Evolutionary conservation across 768 basidiomycete genomes (phyloP).

Genomic region (Naganishia antarctica): DNA sequence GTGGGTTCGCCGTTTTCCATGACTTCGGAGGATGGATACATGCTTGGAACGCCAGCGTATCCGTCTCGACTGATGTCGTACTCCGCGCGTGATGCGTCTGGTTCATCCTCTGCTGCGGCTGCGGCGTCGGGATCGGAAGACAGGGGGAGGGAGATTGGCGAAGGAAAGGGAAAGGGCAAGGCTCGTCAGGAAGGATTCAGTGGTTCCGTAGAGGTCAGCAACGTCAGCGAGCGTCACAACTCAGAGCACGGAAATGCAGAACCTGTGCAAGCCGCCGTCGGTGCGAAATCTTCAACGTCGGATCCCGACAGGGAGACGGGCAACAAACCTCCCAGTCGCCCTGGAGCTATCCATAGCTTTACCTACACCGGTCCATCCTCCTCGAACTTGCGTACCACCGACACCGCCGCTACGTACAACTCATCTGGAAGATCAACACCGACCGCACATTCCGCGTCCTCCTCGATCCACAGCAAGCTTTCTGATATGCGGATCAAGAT

Average conservation of each 20-base stretch:
- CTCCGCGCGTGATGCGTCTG: background rate
- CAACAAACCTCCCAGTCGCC: background rate
- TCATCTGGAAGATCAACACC: conserved; percentile 9
- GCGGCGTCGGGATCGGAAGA: no score
- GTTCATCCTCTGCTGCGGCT: background rate
- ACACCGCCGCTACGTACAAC: background rate
- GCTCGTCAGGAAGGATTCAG: background rate
- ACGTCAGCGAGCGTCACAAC: no score
- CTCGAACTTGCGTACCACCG: background rate
- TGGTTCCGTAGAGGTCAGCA: background rate
- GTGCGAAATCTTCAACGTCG: no score
- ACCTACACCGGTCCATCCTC: background rate
- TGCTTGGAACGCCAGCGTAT: background rate
- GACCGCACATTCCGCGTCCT: background rate
- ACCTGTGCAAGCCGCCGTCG: no score
- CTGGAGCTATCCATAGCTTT: background rate
- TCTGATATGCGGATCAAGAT: conserved; percentile 15
- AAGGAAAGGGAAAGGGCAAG: conserved; percentile 5
- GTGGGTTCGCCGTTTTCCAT: conserved; percentile 16
- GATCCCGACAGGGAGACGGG: no score
- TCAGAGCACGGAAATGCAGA: no score
- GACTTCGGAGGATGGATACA: conserved; percentile 3
- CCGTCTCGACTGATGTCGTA: background rate
- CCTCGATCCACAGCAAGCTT: conserved; percentile 4
- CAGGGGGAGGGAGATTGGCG: no score